Evolutionary conservation across 78 protist species (phyloP).

Genomic region (Mastigamoeba balamuthi): DNA sequence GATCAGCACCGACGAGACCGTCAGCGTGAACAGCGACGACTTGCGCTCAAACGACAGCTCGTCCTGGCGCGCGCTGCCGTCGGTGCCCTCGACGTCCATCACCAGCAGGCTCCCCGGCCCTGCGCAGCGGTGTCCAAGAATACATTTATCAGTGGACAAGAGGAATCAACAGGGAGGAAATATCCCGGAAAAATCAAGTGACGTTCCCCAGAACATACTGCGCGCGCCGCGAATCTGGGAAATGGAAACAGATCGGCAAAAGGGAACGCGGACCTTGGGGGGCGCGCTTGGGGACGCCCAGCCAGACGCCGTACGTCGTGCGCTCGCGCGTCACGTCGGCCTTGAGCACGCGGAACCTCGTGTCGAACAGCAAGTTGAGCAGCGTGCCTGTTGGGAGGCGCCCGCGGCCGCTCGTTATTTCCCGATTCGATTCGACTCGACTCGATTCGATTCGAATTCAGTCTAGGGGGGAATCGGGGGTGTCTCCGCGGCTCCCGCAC

Average conservation of each 20-base stretch:
- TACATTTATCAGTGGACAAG: conserved; percentile 7
- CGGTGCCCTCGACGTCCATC: conserved; percentile 91
- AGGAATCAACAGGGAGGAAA: neutral
- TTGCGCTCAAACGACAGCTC: conserved; percentile 79
- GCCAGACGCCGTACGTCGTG: conserved; percentile 71
- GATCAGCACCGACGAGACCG: conserved; percentile 72
- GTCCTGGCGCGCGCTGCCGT: conserved; percentile 82
- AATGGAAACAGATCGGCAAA: neutral
- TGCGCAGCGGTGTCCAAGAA: neutral
- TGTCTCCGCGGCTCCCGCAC: neutral
- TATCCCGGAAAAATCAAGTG: neutral
- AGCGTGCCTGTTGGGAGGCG: conserved; percentile 38
- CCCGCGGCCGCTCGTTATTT: neutral
- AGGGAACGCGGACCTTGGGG: neutral
- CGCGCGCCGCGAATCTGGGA: neutral
- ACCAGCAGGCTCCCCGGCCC: conserved; percentile 24
- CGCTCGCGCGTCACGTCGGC: conserved; percentile 52
- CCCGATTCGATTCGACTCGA: neutral
- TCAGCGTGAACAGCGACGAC: conserved; percentile 77
- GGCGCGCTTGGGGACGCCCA: neutral
- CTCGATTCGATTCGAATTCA: too few species aligned
- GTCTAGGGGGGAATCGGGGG: too few species aligned
- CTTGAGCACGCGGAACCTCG: conserved; percentile 70
- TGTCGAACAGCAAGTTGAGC: conserved; percentile 75
- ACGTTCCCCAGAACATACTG: neutral